Percentiles rank a stretch among this genome's conserved stretches.
Conservation (phyloP, 2,329 filamentous ascomycete species). For the Paecilomyces variotii region DNA sequence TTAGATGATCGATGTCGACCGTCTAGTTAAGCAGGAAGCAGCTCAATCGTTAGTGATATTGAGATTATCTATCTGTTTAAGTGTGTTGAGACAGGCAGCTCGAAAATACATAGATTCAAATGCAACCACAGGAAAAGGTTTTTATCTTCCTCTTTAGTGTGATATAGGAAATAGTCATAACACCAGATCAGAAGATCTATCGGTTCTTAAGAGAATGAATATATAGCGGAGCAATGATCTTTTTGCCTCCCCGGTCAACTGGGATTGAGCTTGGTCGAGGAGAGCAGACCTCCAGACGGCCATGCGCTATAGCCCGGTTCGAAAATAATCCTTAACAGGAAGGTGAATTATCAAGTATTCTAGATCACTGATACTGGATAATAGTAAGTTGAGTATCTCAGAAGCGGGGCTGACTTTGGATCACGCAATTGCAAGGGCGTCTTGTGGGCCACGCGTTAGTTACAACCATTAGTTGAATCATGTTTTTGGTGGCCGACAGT, state of each 20-base stretch:
- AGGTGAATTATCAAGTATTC: neutral
- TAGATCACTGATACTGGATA: neutral
- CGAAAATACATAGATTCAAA: too few relatives aligned
- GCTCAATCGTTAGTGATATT: neutral
- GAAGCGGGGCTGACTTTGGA: neutral
- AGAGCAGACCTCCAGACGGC: neutral
- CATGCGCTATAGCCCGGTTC: neutral
- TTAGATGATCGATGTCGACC: neutral
- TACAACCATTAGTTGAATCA: neutral
- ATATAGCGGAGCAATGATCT: too few relatives aligned
- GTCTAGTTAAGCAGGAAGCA: neutral
- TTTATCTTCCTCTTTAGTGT: too few relatives aligned
- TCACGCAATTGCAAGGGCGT: neutral
- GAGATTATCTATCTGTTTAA: neutral
- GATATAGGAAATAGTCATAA: too few relatives aligned
- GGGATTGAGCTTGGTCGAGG: too few relatives aligned
- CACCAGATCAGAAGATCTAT: too few relatives aligned
- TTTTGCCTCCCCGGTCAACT: too few relatives aligned
- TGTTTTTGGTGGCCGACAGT: neutral
- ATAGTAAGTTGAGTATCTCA: neutral
- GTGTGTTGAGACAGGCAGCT: neutral
- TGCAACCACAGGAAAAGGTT: too few relatives aligned
- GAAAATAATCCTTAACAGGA: neutral
- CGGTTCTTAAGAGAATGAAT: too few relatives aligned
- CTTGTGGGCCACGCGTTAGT: neutral